phyloP scores from a whole-genome alignment of 768 basidiomycete genomes.

The Lactarius akahatsu region DNA sequence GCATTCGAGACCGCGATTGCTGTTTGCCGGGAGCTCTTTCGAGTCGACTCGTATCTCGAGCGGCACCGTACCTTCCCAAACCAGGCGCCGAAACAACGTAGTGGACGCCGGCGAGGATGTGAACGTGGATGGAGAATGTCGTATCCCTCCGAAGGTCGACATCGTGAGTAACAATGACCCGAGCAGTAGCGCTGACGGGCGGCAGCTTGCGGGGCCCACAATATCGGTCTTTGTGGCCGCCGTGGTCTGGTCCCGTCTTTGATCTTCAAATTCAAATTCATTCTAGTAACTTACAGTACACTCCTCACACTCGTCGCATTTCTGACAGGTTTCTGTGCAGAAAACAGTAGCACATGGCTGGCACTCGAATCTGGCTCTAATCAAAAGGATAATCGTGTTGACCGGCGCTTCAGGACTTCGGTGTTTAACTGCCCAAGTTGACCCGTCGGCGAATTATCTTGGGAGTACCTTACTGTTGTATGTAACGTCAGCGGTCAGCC shows the following conservation, averaged over 20 bases:
- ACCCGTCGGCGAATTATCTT: constrained; percentile 15
- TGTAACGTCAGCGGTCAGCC: background rate
- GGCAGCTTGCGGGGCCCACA: background rate
- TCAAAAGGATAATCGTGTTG: background rate
- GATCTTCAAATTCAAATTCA: background rate
- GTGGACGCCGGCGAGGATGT: constrained; percentile 56
- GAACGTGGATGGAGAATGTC: constrained; percentile 45
- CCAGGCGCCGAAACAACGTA: constrained; percentile 80
- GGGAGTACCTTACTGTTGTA: background rate
- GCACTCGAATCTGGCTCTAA: background rate
- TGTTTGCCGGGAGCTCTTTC: constrained; percentile 86
- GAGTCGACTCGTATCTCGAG: constrained; percentile 87
- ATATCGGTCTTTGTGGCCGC: constrained; percentile 6
- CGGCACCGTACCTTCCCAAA: constrained; percentile 90
- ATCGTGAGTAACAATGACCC: constrained; percentile 25
- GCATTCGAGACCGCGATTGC: constrained; percentile 84
- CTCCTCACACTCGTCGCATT: background rate
- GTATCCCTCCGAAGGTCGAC: constrained; percentile 36
- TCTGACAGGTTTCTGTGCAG: constrained; percentile 3
- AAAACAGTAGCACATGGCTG: constrained; percentile 5
- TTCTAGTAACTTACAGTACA: background rate
- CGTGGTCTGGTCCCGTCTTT: background rate
- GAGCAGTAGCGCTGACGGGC: constrained; percentile 6
- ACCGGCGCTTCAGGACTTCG: constrained; percentile 2
- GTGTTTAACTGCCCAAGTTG: constrained; percentile 10